Evolutionary conservation across 169 alveolate species (phyloP).

Genomic region (Plasmodium inui): DNA sequence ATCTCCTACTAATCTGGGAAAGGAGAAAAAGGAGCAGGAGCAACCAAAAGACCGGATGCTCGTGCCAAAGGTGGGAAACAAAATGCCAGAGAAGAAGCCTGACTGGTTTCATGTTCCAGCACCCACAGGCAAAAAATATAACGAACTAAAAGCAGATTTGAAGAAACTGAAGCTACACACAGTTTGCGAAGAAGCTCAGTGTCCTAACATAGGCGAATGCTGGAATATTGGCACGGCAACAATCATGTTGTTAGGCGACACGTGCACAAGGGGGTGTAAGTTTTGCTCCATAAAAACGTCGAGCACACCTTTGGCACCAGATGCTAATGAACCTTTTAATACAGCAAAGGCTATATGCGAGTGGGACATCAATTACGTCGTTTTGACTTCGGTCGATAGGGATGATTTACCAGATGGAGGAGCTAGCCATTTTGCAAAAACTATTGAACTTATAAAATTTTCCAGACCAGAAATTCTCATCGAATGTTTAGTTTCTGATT

Average conservation of each 20-base stretch:
- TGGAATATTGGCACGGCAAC: constrained; percentile 88
- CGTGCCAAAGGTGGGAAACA: constrained; percentile 73
- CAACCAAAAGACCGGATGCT: not conserved
- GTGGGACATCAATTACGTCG: constrained; percentile 84
- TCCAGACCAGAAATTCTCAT: constrained; percentile 79
- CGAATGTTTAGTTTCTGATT: constrained; percentile 84
- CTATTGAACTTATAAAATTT: constrained; percentile 78
- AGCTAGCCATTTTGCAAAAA: constrained; percentile 82
- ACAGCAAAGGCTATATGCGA: constrained; percentile 83
- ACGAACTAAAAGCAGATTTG: constrained; percentile 52
- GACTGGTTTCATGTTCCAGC: constrained; percentile 85
- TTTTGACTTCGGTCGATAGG: constrained; percentile 84
- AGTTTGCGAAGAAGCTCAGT: constrained; percentile 87
- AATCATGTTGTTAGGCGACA: constrained; percentile 84
- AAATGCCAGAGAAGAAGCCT: constrained; percentile 77
- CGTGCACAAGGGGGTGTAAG: constrained; percentile 86
- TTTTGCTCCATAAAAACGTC: constrained; percentile 84
- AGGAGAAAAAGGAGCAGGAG: not conserved
- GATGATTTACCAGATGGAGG: constrained; percentile 86
- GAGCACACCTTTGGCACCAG: constrained; percentile 83
- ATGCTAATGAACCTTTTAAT: constrained; percentile 80
- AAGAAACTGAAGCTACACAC: constrained; percentile 77
- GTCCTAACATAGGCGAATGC: constrained; percentile 87
- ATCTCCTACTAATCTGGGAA: not conserved
- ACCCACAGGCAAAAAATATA: constrained; percentile 76